Conservation (phyloP, 225 moss, liverwort and hornwort genomes). For the Lunularia cruciata region DNA sequence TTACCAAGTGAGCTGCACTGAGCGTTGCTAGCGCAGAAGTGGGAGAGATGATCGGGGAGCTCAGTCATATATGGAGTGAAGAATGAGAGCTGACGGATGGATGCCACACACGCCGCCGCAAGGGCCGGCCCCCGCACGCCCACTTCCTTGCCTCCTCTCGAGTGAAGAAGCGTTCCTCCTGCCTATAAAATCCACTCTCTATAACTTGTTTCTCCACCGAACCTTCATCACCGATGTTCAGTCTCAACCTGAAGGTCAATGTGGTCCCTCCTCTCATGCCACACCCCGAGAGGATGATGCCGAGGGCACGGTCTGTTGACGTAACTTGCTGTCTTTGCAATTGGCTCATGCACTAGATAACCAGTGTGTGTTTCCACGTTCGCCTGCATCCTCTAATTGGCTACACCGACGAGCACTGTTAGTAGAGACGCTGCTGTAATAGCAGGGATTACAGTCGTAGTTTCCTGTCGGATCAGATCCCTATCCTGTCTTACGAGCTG, state of each 20-base stretch:
- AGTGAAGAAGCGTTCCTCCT: constrained; percentile 1
- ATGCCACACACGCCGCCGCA: constrained; percentile 19
- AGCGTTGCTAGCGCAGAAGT: constrained; percentile 7
- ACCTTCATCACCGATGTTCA: no score
- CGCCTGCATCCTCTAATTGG: background rate
- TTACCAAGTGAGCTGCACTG: no score
- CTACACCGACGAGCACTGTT: background rate
- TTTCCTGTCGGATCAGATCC: background rate
- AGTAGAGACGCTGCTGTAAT: background rate
- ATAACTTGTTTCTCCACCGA: no score
- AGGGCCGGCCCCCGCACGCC: constrained; percentile 7
- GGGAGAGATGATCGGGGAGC: constrained; percentile 18
- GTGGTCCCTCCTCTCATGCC: background rate
- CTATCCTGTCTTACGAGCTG: background rate
- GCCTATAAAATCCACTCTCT: constrained; percentile 8
- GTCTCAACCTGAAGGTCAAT: background rate
- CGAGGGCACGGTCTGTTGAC: background rate
- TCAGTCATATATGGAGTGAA: constrained; percentile 9
- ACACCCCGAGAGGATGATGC: background rate
- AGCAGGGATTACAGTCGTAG: background rate
- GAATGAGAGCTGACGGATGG: background rate
- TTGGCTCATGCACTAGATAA: background rate
- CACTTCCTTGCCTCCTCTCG: background rate
- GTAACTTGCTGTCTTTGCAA: background rate
- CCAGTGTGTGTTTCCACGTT: background rate